These are phyloP conservation scores for Penicillium silybi DNA, from an alignment of 495 filamentous ascomycete species.

Conservation along the genomic window DNA sequence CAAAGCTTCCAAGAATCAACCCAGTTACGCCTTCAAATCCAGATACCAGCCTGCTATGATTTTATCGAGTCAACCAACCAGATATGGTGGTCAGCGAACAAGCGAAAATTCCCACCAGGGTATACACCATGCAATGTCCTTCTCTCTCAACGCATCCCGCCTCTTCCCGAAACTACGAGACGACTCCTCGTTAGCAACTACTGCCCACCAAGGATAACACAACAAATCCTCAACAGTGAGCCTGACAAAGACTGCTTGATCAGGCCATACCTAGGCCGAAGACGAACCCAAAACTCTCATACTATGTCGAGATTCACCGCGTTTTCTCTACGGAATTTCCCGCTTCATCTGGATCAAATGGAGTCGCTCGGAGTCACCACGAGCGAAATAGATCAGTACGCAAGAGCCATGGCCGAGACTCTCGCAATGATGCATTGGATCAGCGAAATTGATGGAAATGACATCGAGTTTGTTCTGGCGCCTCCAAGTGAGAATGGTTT, in stretches of 20 bases:
- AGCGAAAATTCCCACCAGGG: conserved; percentile 22
- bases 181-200: conserved; percentile 29
- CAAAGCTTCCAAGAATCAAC: neutral
- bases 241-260: conserved; percentile 42
- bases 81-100: conserved; percentile 31
- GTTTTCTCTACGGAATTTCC: conserved; percentile 45
- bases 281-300: conserved; percentile 6
- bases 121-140: conserved; percentile 38
- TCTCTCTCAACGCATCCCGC: conserved; percentile 37
- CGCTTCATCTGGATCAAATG: conserved; percentile 47
- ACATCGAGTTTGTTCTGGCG: conserved; percentile 50
- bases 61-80: conserved; percentile 21
- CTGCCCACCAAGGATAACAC: conserved; percentile 20
- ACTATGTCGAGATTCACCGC: conserved; percentile 5
- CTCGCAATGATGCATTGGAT: conserved; percentile 46
- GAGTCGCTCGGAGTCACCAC: conserved; percentile 31
- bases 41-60: conserved; percentile 16
- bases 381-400: conserved; percentile 14
- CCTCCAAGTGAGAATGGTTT: neutral
- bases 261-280: conserved; percentile 43
- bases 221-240: conserved; percentile 22
- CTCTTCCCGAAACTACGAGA: conserved; percentile 23
- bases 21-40: conserved; percentile 3
- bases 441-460: conserved; percentile 40
- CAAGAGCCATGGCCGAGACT: conserved; percentile 38